A percentile compares a stretch with the other conserved stretches of the same genome.
Conservation (phyloP, 106 monocot genomes). For the Gastrodia elata region DNA sequence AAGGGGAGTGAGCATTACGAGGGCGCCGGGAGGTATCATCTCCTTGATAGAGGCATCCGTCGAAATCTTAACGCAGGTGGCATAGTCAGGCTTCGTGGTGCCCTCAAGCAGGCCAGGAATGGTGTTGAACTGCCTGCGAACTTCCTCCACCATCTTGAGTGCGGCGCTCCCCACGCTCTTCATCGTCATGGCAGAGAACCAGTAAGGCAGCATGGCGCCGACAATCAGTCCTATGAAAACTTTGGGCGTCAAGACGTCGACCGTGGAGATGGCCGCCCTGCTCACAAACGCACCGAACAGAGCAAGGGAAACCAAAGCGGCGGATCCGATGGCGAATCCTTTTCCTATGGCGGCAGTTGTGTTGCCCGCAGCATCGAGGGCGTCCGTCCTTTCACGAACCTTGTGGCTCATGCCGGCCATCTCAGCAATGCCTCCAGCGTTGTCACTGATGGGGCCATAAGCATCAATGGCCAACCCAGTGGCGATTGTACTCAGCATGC, state of each 20-base stretch:
- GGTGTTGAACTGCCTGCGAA: slow-evolving; percentile 64
- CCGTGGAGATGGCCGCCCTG: slow-evolving; percentile 39
- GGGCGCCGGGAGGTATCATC: slow-evolving; percentile 81
- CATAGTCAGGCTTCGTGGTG: slow-evolving; percentile 61
- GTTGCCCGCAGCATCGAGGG: slow-evolving; percentile 80
- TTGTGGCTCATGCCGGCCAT: slow-evolving; percentile 87
- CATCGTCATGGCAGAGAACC: slow-evolving; percentile 88
- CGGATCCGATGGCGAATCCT: slow-evolving; percentile 79
- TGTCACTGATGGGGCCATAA: slow-evolving; percentile 74
- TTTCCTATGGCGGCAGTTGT: slow-evolving; percentile 92
- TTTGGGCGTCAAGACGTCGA: slow-evolving; percentile 52
- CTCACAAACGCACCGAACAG: slow-evolving; percentile 80
- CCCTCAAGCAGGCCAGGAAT: slow-evolving; percentile 76
- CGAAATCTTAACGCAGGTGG: slow-evolving; percentile 71
- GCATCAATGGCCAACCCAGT: slow-evolving; percentile 68
- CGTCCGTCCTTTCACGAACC: slow-evolving; percentile 84
- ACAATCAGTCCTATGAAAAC: slow-evolving; percentile 67
- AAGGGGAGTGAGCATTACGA: slow-evolving; percentile 76
- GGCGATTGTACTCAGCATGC: slow-evolving; percentile 67
- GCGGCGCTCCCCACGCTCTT: slow-evolving; percentile 75
- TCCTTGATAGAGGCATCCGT: slow-evolving; percentile 86
- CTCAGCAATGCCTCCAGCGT: slow-evolving; percentile 93
- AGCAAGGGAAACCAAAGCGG: slow-evolving; percentile 63
- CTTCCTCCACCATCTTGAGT: slow-evolving; percentile 77
- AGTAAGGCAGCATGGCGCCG: slow-evolving; percentile 73